Evolutionary conservation across 1,139 yeast genomes (phyloP), one percentile per base, ranked within the genome.

Genomic region (Arxiozyma slooffiae): DNA sequence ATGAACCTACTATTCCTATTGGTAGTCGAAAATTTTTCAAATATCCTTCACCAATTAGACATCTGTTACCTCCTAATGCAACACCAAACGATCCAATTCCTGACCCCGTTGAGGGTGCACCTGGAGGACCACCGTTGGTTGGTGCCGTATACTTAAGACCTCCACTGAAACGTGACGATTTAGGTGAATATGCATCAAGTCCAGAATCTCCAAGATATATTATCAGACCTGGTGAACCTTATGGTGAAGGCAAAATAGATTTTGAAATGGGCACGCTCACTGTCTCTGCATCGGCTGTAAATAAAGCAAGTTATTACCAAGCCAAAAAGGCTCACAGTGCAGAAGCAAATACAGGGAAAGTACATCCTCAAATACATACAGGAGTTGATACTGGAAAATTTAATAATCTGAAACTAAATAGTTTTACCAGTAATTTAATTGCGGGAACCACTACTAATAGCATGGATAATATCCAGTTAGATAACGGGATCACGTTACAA

Each of bases 121-220:
- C 85, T 46, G 82, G 84, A 61, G 95, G 96, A 0, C 97, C 97
- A 14, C 98, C 98, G 4, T 68, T 88, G 37, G 79, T 85, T 39
- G 98, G 98, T 23, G 94, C 87, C 39, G 96, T 90, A 6, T 92
- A 86, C 64, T 70, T 82, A 54, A 79, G 94, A 53, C 86, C 88
- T 1, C 79, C 82, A 41, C 80, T 82, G 55, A 81, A 81, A 42
- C 81, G 81, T 53, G 96, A 88, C 63, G 94, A 85, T 65, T 72
- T 81, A 55, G 90, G 90, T 49, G 90, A 84, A 65, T 83, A 81
- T 64, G 76, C 81, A 1, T 69, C 78, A 2, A 74, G 81, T 17
- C 71, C 80, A 63, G 72, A 85, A 52, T 74, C 88, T 67, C 79
- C 81, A 61, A 79, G 85, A 72, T 75, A 84, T 71, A 61, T 78